Evolutionary conservation across 2,329 filamentous ascomycete species (phyloP).

Genomic region (Fusarium paranaense): DNA sequence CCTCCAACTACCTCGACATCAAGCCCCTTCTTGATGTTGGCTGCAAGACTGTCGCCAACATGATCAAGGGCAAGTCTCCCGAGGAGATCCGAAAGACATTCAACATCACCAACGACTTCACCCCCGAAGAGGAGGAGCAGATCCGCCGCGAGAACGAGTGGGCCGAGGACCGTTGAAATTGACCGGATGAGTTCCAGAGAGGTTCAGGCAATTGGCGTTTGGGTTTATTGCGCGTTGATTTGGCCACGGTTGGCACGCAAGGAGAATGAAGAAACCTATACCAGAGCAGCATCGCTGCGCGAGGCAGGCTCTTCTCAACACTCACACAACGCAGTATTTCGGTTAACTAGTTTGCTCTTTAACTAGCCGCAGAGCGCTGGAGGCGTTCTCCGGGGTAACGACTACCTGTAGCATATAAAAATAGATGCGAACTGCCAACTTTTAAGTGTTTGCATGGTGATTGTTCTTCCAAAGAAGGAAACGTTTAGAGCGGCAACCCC

Average conservation of each 20-base stretch:
- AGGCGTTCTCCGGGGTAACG: conserved; percentile 5
- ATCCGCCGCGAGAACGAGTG: conserved; percentile 93
- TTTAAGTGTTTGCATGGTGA: background rate
- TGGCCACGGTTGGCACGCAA: conserved; percentile 32
- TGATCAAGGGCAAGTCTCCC: conserved; percentile 99
- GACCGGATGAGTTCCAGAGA: background rate
- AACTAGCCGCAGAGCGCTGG: conserved; percentile 2
- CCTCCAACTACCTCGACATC: conserved; percentile 98
- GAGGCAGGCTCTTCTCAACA: conserved; percentile 7
- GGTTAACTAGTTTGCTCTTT: conserved; percentile 19
- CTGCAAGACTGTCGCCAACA: conserved; percentile 99
- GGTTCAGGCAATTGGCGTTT: conserved; percentile 36
- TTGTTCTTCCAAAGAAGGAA: background rate
- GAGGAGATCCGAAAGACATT: conserved; percentile 99
- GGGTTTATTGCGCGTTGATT: conserved; percentile 34
- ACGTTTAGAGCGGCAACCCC: background rate
- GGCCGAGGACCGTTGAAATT: conserved; percentile 80
- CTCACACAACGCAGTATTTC: conserved; percentile 12
- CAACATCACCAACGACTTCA: conserved; percentile 99
- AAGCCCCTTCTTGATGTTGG: conserved; percentile 97
- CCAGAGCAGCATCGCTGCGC: conserved; percentile 1
- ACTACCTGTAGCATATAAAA: conserved; percentile 5
- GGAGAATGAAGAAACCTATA: conserved; percentile 17
- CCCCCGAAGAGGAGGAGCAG: conserved; percentile 98
- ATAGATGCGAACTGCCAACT: conserved; percentile 7